A percentile compares a stretch with the other conserved stretches of the same genome.
Evolutionary conservation across 306 rosid genomes (phyloP).

Genomic region (Casuarina equisetifolia): DNA sequence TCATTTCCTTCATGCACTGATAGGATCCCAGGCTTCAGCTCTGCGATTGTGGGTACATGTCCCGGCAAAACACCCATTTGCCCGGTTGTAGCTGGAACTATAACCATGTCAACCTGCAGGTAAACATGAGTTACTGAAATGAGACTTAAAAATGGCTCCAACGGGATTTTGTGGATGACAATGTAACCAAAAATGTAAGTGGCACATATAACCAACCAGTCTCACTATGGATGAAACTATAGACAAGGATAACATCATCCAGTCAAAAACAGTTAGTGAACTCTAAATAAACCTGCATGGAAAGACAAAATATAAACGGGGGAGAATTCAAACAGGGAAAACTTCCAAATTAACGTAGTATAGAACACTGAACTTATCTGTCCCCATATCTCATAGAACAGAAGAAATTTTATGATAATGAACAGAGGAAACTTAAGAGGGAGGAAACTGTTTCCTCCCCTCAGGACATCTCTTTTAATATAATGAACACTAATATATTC

Average conservation of each 20-base stretch:
- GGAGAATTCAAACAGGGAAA: not conserved
- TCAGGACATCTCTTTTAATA: not conserved
- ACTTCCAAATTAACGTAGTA: not conserved
- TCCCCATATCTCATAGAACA: not conserved
- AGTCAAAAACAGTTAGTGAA: not conserved
- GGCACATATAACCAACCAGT: not conserved
- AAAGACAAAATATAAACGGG: not conserved
- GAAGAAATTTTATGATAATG: not conserved
- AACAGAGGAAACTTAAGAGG: not conserved
- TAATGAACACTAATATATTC: not conserved
- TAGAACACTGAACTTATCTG: not conserved
- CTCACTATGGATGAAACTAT: not conserved
- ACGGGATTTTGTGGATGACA: not conserved
- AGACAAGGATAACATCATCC: not conserved
- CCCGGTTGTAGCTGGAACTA: constrained; percentile 26
- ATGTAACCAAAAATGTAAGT: not conserved
- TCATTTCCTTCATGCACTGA: constrained; percentile 15
- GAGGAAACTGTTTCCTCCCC: not conserved
- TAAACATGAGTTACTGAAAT: not conserved
- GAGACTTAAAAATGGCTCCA: not conserved
- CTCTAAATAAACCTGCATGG: not conserved
- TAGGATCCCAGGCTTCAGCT: constrained; percentile 10
- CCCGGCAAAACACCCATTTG: constrained; percentile 21
- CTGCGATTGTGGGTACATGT: constrained; percentile 11
- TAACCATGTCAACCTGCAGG: constrained; percentile 19